Conservation (phyloP, 371 early-diverging fungal genomes). For the Syncephalastrum racemosum region DNA sequence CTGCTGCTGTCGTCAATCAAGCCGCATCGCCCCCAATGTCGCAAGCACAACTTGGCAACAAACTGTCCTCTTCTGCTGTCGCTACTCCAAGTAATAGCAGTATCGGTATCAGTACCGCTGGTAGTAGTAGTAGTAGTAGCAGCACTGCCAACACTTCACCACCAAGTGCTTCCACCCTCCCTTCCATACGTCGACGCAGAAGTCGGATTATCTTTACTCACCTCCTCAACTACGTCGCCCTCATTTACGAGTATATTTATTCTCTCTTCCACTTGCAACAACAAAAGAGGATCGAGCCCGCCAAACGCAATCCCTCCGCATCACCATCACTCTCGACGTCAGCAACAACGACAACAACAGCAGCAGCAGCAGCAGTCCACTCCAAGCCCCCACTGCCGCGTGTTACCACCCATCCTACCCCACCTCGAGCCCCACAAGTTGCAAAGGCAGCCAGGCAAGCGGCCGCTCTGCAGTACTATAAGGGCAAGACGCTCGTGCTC, state of each 20-base stretch:
- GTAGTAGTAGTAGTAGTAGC: too few species aligned
- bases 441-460: constrained; percentile 5
- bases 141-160: neutral
- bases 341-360: constrained; percentile 1
- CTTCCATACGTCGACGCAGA: constrained; percentile 16
- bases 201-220: constrained; percentile 15
- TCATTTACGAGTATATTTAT: constrained; percentile 21
- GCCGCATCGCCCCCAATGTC: too few species aligned
- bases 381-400: neutral
- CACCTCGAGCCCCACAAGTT: neutral
- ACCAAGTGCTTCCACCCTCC: constrained; percentile 5
- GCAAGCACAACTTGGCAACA: too few species aligned
- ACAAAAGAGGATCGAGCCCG: constrained; percentile 12
- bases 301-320: constrained; percentile 6
- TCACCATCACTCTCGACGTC: neutral
- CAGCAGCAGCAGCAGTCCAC: constrained; percentile 6
- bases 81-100: too few species aligned
- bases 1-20: too few species aligned
- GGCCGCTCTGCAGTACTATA: constrained; percentile 35
- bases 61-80: too few species aligned
- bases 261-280: constrained; percentile 15
- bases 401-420: neutral
- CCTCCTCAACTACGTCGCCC: constrained; percentile 19
- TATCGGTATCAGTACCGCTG: too few species aligned
- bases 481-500: constrained; percentile 85